Conservation (phyloP, 1,139 yeast species). For the Sugiyamaella paludigena region DNA sequence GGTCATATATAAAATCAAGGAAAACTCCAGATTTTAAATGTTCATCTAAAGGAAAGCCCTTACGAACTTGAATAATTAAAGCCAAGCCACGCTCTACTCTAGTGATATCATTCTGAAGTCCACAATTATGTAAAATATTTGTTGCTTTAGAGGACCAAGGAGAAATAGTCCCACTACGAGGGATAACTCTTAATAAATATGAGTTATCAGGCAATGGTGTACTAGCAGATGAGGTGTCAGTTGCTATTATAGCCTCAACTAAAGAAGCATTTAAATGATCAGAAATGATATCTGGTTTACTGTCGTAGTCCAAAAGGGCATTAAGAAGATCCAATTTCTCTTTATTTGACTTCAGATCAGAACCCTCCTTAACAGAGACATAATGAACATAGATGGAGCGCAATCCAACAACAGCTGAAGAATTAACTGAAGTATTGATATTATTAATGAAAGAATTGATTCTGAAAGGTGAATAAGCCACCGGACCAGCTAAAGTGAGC, state of each 20-base stretch:
- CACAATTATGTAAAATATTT: slow-evolving; percentile 86
- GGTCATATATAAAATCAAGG: slow-evolving; percentile 75
- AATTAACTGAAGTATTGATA: slow-evolving; percentile 65
- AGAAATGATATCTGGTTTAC: slow-evolving; percentile 50
- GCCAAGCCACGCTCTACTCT: slow-evolving; percentile 91
- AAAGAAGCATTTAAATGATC: slow-evolving; percentile 53
- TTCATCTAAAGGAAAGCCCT: slow-evolving; percentile 61
- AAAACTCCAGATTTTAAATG: slow-evolving; percentile 52
- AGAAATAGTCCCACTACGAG: slow-evolving; percentile 94
- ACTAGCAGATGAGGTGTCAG: slow-evolving; percentile 21
- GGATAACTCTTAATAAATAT: slow-evolving; percentile 71
- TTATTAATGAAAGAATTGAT: slow-evolving; percentile 68
- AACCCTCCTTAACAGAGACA: slow-evolving; percentile 52
- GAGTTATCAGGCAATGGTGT: slow-evolving; percentile 48
- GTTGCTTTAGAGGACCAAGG: slow-evolving; percentile 99
- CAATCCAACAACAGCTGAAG: slow-evolving; percentile 64
- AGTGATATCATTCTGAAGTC: slow-evolving; percentile 64
- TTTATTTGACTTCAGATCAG: slow-evolving; percentile 34
- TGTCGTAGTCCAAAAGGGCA: slow-evolving; percentile 71
- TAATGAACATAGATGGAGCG: slow-evolving; percentile 81
- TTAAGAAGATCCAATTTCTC: slow-evolving; percentile 47
- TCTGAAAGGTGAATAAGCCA: slow-evolving; percentile 85
- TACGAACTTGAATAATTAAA: slow-evolving; percentile 63
- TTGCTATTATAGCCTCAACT: slow-evolving; percentile 35
- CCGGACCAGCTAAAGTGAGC: slow-evolving; percentile 82